Base-by-base conservation (phyloP, 2,329 filamentous ascomycete genomes). In the Colletotrichum acutatum region DNA sequence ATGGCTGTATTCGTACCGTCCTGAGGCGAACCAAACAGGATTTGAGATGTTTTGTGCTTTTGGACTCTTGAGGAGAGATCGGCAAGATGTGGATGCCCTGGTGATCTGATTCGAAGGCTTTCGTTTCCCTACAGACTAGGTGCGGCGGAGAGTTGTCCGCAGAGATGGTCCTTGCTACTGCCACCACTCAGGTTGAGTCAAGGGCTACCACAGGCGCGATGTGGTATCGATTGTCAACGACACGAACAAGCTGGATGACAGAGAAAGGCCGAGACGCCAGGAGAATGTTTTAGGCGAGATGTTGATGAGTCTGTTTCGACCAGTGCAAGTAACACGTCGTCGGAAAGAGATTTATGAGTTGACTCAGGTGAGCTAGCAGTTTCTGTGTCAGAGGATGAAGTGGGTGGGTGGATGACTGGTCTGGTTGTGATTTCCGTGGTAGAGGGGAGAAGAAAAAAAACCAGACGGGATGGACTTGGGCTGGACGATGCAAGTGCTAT, bases 121-220 rank as follows among this genome's bases (percentile, higher is more conserved):
- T 11, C 11, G n/a, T 32, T 28, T 22, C 42, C n/a, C 66, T 16
- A 24, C 22, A 24, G 32, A 60, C 53, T 22, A 22, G 60, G 54
- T 30, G 54, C 14, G 54, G 61, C 60, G 66, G 66, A 61, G 54
- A 65, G 28, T 42, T 66, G 56, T 65, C 60, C 66, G 71, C 34
- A 34, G 24, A 19, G 46, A 66, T 60, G 34, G 54, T 26, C 66
- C 60, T 49, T 60, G 66, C 22, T 42, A 49, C 22, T 22, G 46
- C 46, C 37, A 56, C 56, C 67, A 61, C 56, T 60, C 26, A 61
- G 53, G 54, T 52, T 28, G 71, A 71, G 6, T 37, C 37, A 49
- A 60, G 42, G 42, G 28, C 24, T 68, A 28, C 49, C 24, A 60
- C 42, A 64, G 42, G 60, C 32, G 34, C 49, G 34, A 19, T 57